These are phyloP conservation scores for Venturia aucupariae DNA, from an alignment of 2,329 filamentous ascomycete species.

Conservation along the genomic window DNA sequence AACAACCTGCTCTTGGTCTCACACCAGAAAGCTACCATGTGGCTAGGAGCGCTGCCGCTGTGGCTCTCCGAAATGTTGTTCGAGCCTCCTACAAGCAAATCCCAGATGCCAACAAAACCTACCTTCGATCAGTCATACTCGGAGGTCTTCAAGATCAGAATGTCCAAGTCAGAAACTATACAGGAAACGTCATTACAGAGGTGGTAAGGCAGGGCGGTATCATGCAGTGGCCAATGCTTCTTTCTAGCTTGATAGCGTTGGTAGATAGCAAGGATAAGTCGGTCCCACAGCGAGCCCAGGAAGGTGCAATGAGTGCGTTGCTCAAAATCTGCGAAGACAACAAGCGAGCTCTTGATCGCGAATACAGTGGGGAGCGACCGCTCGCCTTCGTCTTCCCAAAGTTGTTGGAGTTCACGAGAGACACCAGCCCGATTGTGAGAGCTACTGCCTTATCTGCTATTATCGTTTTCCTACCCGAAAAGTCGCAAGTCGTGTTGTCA, in stretches of 20 bases:
- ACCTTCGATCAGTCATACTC: constrained; percentile 73
- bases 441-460: constrained; percentile 72
- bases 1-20: constrained; percentile 52
- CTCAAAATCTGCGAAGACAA: constrained; percentile 97
- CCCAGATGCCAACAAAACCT: constrained; percentile 59
- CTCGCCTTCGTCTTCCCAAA: constrained; percentile 84
- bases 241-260: constrained; percentile 72
- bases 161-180: constrained; percentile 74
- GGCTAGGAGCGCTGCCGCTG: constrained; percentile 76
- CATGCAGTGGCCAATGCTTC: constrained; percentile 80
- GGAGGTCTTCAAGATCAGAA: constrained; percentile 73
- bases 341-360: constrained; percentile 71
- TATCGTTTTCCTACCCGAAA: constrained; percentile 83
- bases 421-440: constrained; percentile 66
- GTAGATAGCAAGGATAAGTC: constrained; percentile 64
- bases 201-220: constrained; percentile 76
- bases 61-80: constrained; percentile 95
- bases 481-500: constrained; percentile 71
- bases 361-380: constrained; percentile 81
- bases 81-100: constrained; percentile 66
- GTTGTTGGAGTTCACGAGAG: constrained; percentile 77
- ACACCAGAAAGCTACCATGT: constrained; percentile 57
- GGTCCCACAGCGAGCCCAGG: constrained; percentile 63
- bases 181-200: constrained; percentile 91
- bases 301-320: constrained; percentile 88